A percentile compares a stretch with the other conserved stretches of the same genome.
Conservation (phyloP, 768 basidiomycete species). For the Agrocybe praecox region DNA sequence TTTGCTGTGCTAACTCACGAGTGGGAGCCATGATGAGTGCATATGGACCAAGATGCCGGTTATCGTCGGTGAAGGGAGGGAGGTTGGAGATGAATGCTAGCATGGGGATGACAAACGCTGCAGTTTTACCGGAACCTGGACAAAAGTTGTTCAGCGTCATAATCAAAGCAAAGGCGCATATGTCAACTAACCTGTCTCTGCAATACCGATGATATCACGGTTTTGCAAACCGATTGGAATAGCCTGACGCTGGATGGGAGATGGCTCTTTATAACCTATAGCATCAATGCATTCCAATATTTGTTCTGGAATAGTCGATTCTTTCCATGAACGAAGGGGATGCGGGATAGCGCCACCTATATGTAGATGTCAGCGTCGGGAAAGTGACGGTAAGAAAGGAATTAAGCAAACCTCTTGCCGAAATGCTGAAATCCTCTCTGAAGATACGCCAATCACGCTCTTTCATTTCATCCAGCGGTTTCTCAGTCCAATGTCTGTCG, state of each 20-base stretch:
- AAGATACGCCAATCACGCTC: conserved; percentile 99
- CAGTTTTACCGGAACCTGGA: conserved; percentile 96
- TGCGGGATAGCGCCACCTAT: conserved; percentile 92
- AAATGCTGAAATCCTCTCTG: conserved; percentile 96
- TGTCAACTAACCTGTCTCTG: conserved; percentile 81
- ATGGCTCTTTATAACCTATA: conserved; percentile 97
- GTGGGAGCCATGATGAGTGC: conserved; percentile 93
- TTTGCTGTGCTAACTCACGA: conserved; percentile 98
- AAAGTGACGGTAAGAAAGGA: background rate
- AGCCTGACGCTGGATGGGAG: conserved; percentile 96
- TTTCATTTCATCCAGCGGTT: conserved; percentile 89
- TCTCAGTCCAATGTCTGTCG: conserved; percentile 98
- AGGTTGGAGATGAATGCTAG: conserved; percentile 89
- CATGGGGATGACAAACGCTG: conserved; percentile 99
- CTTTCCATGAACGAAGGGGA: conserved; percentile 90
- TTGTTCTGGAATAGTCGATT: conserved; percentile 77
- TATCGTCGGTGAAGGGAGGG: conserved; percentile 88
- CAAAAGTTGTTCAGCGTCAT: background rate
- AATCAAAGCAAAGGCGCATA: background rate
- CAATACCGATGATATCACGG: conserved; percentile 97
- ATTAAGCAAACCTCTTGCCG: conserved; percentile 72
- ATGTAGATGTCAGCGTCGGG: background rate
- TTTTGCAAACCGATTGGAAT: conserved; percentile 99
- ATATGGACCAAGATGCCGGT: conserved; percentile 91
- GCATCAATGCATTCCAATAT: conserved; percentile 85